Conservation (phyloP, 352 stramenopile genomes). For the Saprolegnia parasitica region DNA sequence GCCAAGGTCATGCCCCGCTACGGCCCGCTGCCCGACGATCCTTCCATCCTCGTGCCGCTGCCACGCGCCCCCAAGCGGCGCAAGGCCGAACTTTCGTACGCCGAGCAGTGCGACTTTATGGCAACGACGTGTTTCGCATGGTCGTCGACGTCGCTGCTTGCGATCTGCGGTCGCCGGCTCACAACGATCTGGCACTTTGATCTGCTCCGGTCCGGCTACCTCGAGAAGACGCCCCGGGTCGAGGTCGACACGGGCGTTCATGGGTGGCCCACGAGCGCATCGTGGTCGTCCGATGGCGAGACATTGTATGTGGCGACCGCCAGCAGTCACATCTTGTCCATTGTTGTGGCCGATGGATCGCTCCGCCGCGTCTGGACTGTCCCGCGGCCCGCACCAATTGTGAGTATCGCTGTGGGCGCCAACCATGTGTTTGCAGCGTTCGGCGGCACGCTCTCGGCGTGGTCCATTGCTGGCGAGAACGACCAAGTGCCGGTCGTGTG, state of each 20-base stretch:
- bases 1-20: constrained; percentile 29
- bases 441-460: constrained; percentile 65
- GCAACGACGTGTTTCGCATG: constrained; percentile 62
- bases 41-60: not conserved
- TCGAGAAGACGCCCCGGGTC: constrained; percentile 42
- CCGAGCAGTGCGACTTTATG: constrained; percentile 51
- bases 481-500: constrained; percentile 36
- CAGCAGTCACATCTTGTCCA: constrained; percentile 52
- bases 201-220: constrained; percentile 29
- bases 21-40: constrained; percentile 11
- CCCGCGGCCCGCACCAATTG: constrained; percentile 62
- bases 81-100: constrained; percentile 39
- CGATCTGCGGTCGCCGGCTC: constrained; percentile 53
- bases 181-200: constrained; percentile 68
- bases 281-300: constrained; percentile 59
- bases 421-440: constrained; percentile 55
- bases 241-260: constrained; percentile 69
- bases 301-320: constrained; percentile 57
- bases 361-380: constrained; percentile 49
- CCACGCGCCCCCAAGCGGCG: not conserved
- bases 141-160: constrained; percentile 68
- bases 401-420: constrained; percentile 49
- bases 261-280: constrained; percentile 60
- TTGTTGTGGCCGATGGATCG: constrained; percentile 28
- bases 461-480: constrained; percentile 57